These are phyloP conservation scores for Sarocladium kiliense DNA, from an alignment of 2,329 filamentous ascomycete species.

Conservation along the genomic window DNA sequence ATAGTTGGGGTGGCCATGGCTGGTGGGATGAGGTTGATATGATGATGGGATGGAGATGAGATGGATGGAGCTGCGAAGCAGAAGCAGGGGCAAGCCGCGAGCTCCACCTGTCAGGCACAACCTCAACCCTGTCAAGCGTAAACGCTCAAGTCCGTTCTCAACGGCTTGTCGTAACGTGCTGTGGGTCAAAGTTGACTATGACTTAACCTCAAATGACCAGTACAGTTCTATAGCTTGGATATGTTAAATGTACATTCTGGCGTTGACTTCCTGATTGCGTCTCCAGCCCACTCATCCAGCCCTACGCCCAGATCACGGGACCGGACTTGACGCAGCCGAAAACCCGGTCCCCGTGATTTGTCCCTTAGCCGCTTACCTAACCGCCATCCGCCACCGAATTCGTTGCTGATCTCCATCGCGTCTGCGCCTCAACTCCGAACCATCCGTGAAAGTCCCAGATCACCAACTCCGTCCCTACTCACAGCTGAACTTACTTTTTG, in stretches of 20 bases:
- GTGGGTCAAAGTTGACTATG: no score
- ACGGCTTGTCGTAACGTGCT: neutral
- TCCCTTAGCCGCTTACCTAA: neutral
- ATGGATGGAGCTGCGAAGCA: neutral
- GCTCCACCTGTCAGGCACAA: neutral
- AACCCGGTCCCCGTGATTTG: neutral
- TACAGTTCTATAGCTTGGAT: no score
- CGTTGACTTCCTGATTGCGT: no score
- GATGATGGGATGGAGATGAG: neutral
- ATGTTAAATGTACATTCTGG: no score
- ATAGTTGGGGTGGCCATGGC: conserved; percentile 22
- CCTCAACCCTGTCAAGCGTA: neutral
- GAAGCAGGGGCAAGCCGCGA: neutral
- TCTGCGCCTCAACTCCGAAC: neutral
- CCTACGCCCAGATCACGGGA: neutral
- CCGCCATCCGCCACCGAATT: neutral
- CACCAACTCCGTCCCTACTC: neutral
- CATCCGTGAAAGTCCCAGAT: neutral
- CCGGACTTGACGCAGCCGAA: neutral
- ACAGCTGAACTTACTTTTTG: neutral
- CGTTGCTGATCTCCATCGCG: neutral
- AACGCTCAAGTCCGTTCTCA: neutral
- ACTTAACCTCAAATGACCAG: no score
- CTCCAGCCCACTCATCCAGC: neutral
- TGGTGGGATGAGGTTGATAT: neutral